These are phyloP conservation scores for Murraya paniculata DNA, from an alignment of 345 rosid genomes.

Conservation along the genomic window DNA sequence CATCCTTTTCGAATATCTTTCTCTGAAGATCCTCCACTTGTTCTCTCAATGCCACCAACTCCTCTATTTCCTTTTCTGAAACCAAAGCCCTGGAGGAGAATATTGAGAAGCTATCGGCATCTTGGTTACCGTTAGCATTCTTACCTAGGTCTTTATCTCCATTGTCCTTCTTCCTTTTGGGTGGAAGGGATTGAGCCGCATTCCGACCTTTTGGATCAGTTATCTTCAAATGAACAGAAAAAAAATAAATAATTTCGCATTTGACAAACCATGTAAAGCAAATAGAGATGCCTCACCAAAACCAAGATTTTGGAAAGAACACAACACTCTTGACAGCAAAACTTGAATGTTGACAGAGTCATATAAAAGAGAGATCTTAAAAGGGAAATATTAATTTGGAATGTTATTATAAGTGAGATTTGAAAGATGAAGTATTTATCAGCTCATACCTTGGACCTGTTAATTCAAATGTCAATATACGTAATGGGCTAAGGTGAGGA, in stretches of 20 bases:
- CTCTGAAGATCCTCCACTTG: constrained; percentile 71
- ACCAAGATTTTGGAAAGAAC: not conserved
- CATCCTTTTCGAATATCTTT: constrained; percentile 79
- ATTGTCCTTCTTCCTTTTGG: constrained; percentile 62
- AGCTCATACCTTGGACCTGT: not conserved
- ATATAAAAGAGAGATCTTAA: no score
- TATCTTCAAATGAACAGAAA: constrained; percentile 28
- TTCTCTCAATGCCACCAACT: constrained; percentile 56
- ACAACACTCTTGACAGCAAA: not conserved
- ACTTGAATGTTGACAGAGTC: no score
- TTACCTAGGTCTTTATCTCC: constrained; percentile 47
- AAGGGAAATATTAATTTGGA: no score
- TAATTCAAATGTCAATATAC: not conserved
- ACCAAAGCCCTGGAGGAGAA: constrained; percentile 46
- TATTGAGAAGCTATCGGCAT: constrained; percentile 40
- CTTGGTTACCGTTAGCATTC: constrained; percentile 41
- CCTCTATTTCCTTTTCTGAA: constrained; percentile 59
- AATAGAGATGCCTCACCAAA: not conserved
- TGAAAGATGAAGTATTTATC: not conserved
- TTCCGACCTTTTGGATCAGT: constrained; percentile 60
- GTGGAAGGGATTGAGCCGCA: constrained; percentile 51
- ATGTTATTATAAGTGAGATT: not conserved
- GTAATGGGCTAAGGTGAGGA: not conserved
- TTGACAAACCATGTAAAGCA: not conserved
- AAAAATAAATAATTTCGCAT: constrained; percentile 7